A percentile compares a stretch with the other conserved stretches of the same genome.
Conservation (phyloP, 768 basidiomycete genomes). For the Clavaria fumosa region DNA sequence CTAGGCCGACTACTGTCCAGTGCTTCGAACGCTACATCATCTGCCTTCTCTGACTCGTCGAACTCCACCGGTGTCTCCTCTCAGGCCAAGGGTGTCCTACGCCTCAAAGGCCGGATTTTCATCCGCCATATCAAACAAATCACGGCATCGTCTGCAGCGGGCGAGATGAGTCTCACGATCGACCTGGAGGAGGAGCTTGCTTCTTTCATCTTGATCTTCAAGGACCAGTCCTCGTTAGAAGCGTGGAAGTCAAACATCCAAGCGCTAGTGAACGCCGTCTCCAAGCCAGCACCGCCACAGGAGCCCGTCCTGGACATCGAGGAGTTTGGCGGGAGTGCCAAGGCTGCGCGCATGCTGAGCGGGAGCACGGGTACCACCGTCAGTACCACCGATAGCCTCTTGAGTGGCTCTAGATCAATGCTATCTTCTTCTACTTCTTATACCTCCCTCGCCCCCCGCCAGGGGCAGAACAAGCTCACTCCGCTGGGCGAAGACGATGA, state of each 20-base stretch:
- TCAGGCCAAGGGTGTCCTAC: constrained; percentile 53
- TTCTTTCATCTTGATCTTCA: constrained; percentile 92
- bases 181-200: constrained; percentile 97
- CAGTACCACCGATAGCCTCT: constrained; percentile 52
- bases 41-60: constrained; percentile 21
- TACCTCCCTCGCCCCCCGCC: constrained; percentile 31
- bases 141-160: constrained; percentile 57
- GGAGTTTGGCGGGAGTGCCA: constrained; percentile 64
- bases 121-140: constrained; percentile 88
- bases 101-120: constrained; percentile 91
- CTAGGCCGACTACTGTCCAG: constrained; percentile 58
- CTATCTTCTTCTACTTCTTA: constrained; percentile 64
- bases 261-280: constrained; percentile 40
- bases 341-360: constrained; percentile 68
- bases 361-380: constrained; percentile 53
- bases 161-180: constrained; percentile 88
- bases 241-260: constrained; percentile 80
- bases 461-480: constrained; percentile 35
- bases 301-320: constrained; percentile 41
- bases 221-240: constrained; percentile 77
- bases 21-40: constrained; percentile 40
- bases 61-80: constrained; percentile 20
- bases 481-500: constrained; percentile 64
- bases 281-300: constrained; percentile 21
- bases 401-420: constrained; percentile 53